Percentiles rank a stretch among this genome's conserved stretches.
phyloP scores from a whole-genome alignment of 2,329 filamentous ascomycete genomes.

The Juglanconis juglandina region DNA sequence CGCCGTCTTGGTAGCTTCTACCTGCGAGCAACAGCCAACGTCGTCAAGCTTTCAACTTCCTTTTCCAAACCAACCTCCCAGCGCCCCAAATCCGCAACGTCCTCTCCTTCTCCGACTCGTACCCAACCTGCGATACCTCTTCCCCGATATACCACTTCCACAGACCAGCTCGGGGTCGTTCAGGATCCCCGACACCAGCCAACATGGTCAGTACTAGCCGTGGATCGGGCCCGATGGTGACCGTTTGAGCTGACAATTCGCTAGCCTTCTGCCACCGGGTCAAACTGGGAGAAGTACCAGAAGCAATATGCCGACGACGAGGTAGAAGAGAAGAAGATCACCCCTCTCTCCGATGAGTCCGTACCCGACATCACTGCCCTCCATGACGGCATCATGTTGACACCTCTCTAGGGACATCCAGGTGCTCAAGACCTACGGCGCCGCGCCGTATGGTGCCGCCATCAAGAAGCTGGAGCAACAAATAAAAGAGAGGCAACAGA shows the following conservation, averaged over 20 bases:
- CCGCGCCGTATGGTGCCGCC: slow-evolving; percentile 87
- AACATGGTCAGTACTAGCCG: slow-evolving; percentile 38
- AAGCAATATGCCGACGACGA: slow-evolving; percentile 97
- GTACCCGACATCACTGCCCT: neutral
- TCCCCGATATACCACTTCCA: slow-evolving; percentile 1
- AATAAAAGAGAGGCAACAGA: slow-evolving; percentile 98
- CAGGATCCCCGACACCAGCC: slow-evolving; percentile 23
- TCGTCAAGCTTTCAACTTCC: neutral
- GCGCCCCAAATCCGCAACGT: neutral
- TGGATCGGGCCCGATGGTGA: slow-evolving; percentile 10
- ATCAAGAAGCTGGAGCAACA: slow-evolving; percentile 98
- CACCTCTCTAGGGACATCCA: slow-evolving; percentile 77
- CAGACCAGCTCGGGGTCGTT: neutral
- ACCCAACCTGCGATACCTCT: slow-evolving; percentile 28
- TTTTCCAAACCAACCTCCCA: slow-evolving; percentile 5
- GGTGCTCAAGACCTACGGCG: slow-evolving; percentile 97
- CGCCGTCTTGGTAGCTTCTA: neutral
- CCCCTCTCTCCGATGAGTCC: slow-evolving; percentile 85
- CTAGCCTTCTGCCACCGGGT: slow-evolving; percentile 91
- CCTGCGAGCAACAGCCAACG: neutral
- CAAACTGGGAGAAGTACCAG: slow-evolving; percentile 97
- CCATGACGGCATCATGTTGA: slow-evolving; percentile 7
- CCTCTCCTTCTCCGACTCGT: slow-evolving; percentile 21
- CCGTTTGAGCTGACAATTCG: slow-evolving; percentile 29
- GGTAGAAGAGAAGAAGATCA: slow-evolving; percentile 99